These are phyloP conservation scores for Cinnamomum chago DNA, from an alignment of 164 flowering plant species.

Conservation along the genomic window DNA sequence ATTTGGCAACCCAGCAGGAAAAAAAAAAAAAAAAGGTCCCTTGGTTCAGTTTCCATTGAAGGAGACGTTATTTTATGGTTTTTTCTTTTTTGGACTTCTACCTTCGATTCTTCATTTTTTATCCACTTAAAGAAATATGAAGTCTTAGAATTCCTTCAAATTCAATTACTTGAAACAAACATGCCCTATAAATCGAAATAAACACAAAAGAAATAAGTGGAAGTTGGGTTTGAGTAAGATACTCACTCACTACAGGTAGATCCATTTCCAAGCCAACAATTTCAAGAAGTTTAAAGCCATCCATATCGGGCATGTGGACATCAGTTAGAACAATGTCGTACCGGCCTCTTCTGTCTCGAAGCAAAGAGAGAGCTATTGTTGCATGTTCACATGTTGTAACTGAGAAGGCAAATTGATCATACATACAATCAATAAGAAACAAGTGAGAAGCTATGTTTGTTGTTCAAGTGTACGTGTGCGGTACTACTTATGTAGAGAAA, in stretches of 20 bases:
- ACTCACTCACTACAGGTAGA: conserved; percentile 83
- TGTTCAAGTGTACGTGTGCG: too few species aligned
- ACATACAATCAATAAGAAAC: background rate
- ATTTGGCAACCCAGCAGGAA: too few species aligned
- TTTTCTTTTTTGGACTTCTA: too few species aligned
- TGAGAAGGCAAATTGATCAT: conserved; percentile 18
- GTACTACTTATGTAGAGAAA: too few species aligned
- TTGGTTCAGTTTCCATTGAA: too few species aligned
- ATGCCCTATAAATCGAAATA: background rate
- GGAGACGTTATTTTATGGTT: too few species aligned
- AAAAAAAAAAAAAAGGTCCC: too few species aligned
- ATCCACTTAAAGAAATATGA: too few species aligned
- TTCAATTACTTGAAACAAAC: too few species aligned
- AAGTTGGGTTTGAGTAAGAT: background rate
- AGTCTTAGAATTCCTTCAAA: too few species aligned
- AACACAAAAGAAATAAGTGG: background rate
- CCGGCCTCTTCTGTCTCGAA: conserved; percentile 49
- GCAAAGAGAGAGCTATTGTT: conserved; percentile 43
- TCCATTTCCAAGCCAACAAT: conserved; percentile 80
- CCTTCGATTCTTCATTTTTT: too few species aligned
- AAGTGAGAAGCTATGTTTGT: background rate
- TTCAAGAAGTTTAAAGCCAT: conserved; percentile 89
- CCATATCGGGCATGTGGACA: conserved; percentile 97
- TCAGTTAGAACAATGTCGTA: conserved; percentile 84
- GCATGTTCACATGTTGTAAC: conserved; percentile 74